Conservation (phyloP, 768 basidiomycete genomes). For the Antrodiella citrinella region DNA sequence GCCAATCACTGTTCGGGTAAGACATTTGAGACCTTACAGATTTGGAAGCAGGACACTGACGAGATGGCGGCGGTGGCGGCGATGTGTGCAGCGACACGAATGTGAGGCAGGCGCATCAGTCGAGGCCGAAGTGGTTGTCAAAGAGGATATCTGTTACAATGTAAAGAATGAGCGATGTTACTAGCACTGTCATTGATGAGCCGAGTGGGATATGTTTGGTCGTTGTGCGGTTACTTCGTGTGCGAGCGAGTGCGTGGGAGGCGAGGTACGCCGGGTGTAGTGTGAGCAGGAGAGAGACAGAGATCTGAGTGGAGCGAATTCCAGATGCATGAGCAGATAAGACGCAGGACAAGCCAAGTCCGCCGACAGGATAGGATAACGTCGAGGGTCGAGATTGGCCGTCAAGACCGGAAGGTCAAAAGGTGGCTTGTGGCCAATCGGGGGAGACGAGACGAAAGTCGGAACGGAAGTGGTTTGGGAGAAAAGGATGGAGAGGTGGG, state of each 20-base stretch:
- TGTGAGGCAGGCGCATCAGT: background rate
- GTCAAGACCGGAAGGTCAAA: constrained; percentile 10
- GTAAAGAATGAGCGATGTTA: no score
- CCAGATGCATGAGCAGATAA: constrained; percentile 2
- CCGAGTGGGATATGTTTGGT: no score
- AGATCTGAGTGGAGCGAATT: constrained; percentile 6
- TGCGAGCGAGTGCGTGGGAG: constrained; percentile 3
- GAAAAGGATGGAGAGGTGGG: constrained; percentile 28
- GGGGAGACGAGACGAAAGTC: constrained; percentile 31
- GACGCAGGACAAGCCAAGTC: constrained; percentile 20
- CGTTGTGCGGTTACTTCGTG: no score
- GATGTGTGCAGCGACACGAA: background rate
- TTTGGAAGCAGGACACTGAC: background rate
- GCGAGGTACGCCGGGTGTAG: background rate
- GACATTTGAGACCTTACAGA: background rate
- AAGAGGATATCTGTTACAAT: no score
- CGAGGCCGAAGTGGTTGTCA: background rate
- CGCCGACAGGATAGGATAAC: constrained; percentile 34
- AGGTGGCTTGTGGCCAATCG: constrained; percentile 35
- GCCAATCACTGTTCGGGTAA: background rate
- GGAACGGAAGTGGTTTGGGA: constrained; percentile 33
- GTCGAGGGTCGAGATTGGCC: constrained; percentile 12
- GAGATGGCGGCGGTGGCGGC: background rate
- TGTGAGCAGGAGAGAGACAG: constrained; percentile 1
- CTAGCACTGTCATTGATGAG: no score